phyloP scores from a whole-genome alignment of 1,284 basidiomycete species.

The Grifola frondosa region DNA sequence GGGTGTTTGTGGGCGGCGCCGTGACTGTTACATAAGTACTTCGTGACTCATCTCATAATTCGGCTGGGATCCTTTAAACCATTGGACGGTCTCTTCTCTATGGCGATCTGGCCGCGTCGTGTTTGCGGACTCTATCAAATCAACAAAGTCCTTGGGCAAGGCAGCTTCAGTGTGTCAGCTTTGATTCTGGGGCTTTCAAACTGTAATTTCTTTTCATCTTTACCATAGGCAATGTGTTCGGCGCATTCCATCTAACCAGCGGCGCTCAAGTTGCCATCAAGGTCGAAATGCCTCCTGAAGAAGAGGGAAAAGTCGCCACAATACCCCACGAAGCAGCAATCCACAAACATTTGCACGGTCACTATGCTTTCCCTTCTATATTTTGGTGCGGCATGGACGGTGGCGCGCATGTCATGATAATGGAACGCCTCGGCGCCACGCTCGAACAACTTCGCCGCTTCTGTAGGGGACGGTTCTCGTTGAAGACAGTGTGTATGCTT shows the following conservation, averaged over 20 bases:
- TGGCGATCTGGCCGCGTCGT: too few species aligned
- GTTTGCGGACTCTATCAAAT: slow-evolving; percentile 1
- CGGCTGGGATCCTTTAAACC: too few species aligned
- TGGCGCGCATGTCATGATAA: slow-evolving; percentile 11
- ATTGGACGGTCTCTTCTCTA: too few species aligned
- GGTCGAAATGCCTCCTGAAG: background rate
- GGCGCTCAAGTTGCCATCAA: slow-evolving; percentile 7
- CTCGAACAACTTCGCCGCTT: slow-evolving; percentile 10
- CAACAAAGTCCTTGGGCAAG: background rate
- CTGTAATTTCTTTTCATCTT: background rate
- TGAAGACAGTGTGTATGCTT: slow-evolving; percentile 19
- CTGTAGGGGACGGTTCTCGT: slow-evolving; percentile 16
- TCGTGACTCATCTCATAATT: too few species aligned
- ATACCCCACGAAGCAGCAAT: slow-evolving; percentile 10
- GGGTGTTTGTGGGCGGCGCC: too few species aligned
- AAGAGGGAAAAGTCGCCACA: background rate
- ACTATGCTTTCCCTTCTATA: slow-evolving; percentile 3
- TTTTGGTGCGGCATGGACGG: slow-evolving; percentile 10
- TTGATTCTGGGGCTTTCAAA: background rate
- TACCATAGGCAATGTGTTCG: background rate
- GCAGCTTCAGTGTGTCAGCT: background rate
- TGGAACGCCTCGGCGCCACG: slow-evolving; percentile 20
- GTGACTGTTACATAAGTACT: too few species aligned
- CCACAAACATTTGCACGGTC: slow-evolving; percentile 5
- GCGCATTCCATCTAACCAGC: slow-evolving; percentile 6